Evolutionary conservation across 192 early-diverging fungal species (phyloP).

Genomic region (Backusella luteola): DNA sequence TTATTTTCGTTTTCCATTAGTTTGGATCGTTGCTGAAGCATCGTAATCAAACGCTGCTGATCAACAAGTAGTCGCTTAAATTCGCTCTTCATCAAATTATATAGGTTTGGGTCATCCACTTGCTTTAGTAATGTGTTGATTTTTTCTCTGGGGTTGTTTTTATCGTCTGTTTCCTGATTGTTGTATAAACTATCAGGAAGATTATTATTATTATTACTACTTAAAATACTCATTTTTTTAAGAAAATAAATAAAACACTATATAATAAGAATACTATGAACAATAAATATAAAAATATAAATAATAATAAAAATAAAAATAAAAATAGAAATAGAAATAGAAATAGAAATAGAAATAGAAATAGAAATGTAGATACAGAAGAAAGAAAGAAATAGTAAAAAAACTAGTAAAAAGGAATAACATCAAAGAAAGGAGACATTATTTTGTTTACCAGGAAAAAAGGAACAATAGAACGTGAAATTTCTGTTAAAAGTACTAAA

Average conservation of each 20-base stretch:
- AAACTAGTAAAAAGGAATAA: constrained; percentile 3
- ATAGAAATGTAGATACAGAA: background rate
- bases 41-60: constrained; percentile 18
- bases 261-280: background rate
- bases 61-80: constrained; percentile 14
- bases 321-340: background rate
- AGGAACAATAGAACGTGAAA: background rate
- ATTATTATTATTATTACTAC: background rate
- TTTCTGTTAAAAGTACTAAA: background rate
- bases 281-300: background rate
- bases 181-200: constrained; percentile 1
- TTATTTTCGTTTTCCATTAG: constrained; percentile 16
- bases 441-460: background rate
- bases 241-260: background rate
- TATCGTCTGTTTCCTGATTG: background rate
- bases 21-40: constrained; percentile 6
- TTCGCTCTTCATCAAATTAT: constrained; percentile 4
- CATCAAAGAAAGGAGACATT: constrained; percentile 1
- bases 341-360: too few relatives aligned
- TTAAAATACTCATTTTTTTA: background rate
- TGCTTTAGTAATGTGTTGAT: background rate
- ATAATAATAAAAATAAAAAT: background rate
- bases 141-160: background rate
- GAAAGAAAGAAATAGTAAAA: background rate
- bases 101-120: background rate